phyloP scores from a whole-genome alignment of 768 basidiomycete species.

The Termitomyces bulborhizus region DNA sequence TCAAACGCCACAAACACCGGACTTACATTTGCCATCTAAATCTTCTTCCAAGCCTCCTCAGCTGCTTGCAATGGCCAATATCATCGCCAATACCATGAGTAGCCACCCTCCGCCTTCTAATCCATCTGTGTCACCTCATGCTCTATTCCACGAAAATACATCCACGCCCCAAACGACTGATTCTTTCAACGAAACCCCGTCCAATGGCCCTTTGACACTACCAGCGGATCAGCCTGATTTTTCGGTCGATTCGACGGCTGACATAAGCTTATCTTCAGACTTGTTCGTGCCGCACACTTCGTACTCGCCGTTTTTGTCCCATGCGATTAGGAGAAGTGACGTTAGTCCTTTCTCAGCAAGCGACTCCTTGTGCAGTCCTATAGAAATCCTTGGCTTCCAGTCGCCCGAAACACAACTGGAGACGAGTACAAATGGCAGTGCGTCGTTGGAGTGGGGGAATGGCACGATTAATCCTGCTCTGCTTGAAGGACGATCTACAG shows the following conservation, averaged over 20 bases:
- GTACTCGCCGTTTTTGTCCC: constrained; percentile 4
- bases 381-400: not conserved
- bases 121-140: not conserved
- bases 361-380: not conserved
- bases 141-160: not conserved
- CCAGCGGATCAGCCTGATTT: not conserved
- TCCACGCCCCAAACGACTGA: not conserved
- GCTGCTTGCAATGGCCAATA: not conserved
- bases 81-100: not conserved
- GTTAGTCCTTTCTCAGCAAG: not conserved
- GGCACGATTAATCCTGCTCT: constrained; percentile 17
- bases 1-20: not conserved
- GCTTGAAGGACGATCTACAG: constrained; percentile 5
- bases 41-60: not conserved
- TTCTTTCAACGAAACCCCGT: not conserved
- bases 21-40: too few relatives aligned
- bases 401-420: not conserved
- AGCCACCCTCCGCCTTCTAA: not conserved
- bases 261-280: not conserved
- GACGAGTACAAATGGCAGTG: not conserved
- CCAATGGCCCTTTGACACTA: not conserved
- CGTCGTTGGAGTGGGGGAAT: constrained; percentile 2
- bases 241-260: not conserved
- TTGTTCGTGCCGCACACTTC: not conserved
- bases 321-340: not conserved